Conservation (phyloP, 805 yeast species). For the Metschnikowia dekortorum region DNA sequence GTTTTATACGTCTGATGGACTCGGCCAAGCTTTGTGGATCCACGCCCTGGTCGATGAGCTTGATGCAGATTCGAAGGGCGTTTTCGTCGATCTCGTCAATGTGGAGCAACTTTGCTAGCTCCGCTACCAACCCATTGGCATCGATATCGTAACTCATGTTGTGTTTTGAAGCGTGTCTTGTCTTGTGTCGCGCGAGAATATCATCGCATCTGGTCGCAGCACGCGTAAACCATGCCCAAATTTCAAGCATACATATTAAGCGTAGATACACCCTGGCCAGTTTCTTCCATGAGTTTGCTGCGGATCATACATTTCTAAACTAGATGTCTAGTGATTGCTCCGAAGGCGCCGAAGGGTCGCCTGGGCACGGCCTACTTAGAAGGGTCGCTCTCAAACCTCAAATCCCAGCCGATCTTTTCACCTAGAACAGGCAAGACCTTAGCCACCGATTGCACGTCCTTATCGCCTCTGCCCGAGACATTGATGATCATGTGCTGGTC, state of each 20-base stretch:
- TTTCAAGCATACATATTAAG: too few species aligned
- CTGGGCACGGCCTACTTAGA: constrained; percentile 20
- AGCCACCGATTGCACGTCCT: constrained; percentile 97
- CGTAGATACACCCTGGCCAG: too few species aligned
- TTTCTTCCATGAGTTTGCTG: too few species aligned
- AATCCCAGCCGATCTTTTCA: constrained; percentile 91
- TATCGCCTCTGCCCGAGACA: constrained; percentile 98
- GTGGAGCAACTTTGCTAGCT: constrained; percentile 24
- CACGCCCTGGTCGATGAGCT: constrained; percentile 32
- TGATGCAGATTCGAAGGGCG: constrained; percentile 29
- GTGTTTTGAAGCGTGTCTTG: not conserved
- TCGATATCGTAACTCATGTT: constrained; percentile 4
- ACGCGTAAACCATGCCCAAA: not conserved
- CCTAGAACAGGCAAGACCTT: constrained; percentile 88
- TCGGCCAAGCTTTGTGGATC: constrained; percentile 28
- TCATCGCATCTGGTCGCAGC: not conserved
- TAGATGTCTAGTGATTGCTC: too few species aligned
- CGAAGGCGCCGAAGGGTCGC: too few species aligned
- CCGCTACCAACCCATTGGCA: constrained; percentile 9
- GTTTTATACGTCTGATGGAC: constrained; percentile 22
- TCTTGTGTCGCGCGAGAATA: not conserved
- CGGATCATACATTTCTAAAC: not conserved
- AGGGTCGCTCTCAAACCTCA: constrained; percentile 69
- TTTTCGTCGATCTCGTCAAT: constrained; percentile 24
- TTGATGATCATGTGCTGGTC: constrained; percentile 84